Evolutionary conservation across 805 yeast species (phyloP).

Genomic region (Lipomyces orientalis): DNA sequence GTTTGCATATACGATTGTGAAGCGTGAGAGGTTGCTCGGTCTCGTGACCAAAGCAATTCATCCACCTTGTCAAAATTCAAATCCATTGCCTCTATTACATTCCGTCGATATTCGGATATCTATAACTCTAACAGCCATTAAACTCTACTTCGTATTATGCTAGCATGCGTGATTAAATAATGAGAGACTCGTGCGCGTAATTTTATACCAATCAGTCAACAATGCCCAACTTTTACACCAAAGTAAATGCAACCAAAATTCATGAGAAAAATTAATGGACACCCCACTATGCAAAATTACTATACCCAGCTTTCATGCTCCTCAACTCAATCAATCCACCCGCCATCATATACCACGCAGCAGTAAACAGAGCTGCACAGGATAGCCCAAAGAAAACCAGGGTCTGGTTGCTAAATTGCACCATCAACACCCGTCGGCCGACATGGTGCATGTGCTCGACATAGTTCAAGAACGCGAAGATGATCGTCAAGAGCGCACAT

Average conservation of each 20-base stretch:
- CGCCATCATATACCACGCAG: constrained; percentile 34
- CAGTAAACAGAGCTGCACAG: constrained; percentile 25
- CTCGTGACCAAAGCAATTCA: background rate
- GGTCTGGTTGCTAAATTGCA: constrained; percentile 33
- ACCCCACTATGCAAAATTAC: background rate
- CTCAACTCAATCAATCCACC: constrained; percentile 15
- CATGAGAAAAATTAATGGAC: too few species aligned
- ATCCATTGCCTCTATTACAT: background rate
- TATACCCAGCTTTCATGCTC: background rate
- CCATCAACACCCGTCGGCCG: constrained; percentile 29
- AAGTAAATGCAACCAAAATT: background rate
- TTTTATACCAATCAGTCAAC: too few species aligned
- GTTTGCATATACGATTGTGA: too few species aligned
- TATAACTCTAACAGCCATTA: background rate
- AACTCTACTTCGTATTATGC: background rate
- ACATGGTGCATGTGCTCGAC: constrained; percentile 26
- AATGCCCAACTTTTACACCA: background rate
- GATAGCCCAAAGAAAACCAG: constrained; percentile 25
- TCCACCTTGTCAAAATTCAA: background rate
- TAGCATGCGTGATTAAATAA: background rate
- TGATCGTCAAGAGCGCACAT: constrained; percentile 24
- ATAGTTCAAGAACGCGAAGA: constrained; percentile 28
- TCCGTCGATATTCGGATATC: background rate
- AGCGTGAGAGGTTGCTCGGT: too few species aligned
- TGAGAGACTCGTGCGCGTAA: background rate